phyloP scores from a whole-genome alignment of 306 rosid species.

The Vigna unguiculata region DNA sequence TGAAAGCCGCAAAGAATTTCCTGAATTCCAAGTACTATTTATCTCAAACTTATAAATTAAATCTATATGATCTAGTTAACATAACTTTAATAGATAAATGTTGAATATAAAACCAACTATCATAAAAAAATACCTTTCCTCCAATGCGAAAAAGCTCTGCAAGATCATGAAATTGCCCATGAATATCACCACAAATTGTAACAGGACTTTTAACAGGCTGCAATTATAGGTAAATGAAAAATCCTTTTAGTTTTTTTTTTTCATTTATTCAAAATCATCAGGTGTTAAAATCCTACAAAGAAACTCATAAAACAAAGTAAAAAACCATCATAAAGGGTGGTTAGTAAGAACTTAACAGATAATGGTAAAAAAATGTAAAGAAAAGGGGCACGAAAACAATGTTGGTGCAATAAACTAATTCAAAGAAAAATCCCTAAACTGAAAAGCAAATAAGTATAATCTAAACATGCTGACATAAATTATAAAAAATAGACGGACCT shows the following conservation, averaged over 20 bases:
- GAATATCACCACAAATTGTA: slow-evolving; percentile 97
- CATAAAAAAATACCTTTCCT: slow-evolving; percentile 75
- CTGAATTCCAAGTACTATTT: neutral
- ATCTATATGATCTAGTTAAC: neutral
- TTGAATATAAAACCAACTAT: slow-evolving; percentile 25
- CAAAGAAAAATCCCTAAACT: neutral
- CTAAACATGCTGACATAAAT: slow-evolving; percentile 7
- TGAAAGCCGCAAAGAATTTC: neutral
- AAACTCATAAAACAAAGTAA: slow-evolving; percentile 8
- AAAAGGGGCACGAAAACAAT: slow-evolving; percentile 2
- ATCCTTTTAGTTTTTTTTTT: slow-evolving; percentile 15
- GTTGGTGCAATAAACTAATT: slow-evolving; percentile 4
- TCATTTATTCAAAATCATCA: slow-evolving; percentile 34
- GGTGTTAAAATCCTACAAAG: slow-evolving; percentile 13
- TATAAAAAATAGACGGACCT: slow-evolving; percentile 51
- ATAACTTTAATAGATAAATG: slow-evolving; percentile 21
- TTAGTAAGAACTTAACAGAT: neutral
- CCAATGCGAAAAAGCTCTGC: slow-evolving; percentile 98
- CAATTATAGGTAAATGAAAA: slow-evolving; percentile 44
- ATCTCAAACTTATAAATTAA: slow-evolving; percentile 27
- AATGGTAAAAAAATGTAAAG: neutral
- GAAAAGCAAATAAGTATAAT: slow-evolving; percentile 1
- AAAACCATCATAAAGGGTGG: slow-evolving; percentile 12
- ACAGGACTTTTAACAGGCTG: slow-evolving; percentile 99
- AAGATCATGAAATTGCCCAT: slow-evolving; percentile 97